Base-by-base conservation (phyloP, 2,329 filamentous ascomycete genomes). In the Madurella mycetomatis region DNA sequence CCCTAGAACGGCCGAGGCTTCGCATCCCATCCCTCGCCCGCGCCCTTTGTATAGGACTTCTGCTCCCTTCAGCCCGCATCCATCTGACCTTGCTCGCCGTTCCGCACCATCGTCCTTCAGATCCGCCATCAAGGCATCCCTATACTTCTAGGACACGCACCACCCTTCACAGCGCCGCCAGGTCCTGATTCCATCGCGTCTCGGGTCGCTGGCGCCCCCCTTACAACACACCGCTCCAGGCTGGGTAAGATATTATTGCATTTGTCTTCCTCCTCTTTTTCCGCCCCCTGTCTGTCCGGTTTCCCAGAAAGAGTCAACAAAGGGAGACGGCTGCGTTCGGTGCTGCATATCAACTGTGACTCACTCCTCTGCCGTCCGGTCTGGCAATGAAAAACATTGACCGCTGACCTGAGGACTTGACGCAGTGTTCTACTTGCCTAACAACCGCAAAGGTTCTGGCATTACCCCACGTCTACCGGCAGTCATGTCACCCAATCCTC, bases 401-500 rank as follows among this genome's bases (percentile, higher is more conserved):
- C 59, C 59, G 58, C 61, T 66, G 56, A 65, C 54, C 41, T 49
- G 51, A 51, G 49, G 49, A 56, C 49, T 53, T 44, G 54, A 58
- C 45, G 50, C 58, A 65, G 61, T 53, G 49, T 58, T 53, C 54
- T 39, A 43, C 52, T 54, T 45, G 37, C 43, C 25, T 53, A 54
- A 45, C 54, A 49, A 41, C 40, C 55, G 46, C 57, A 55, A 51
- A 25, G 59, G 61, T 54, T 48, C 49, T 53, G 50, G 51, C 47
- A 51, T 57, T 53, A 62, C 62, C 60, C 64, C 63, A 60, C 63
- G 58, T 55, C 52, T 52, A 51, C 50, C 59, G 48, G 57, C 62
- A 64, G 61, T 41, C 59, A 67, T 68, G 72, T 66, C 66, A 62
- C 60, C 69, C 67, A 74, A 73, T 62, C 71, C 71, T 39, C 70